Conservation (phyloP, 208 protist species). For the Acanthamoeba healyi region DNA sequence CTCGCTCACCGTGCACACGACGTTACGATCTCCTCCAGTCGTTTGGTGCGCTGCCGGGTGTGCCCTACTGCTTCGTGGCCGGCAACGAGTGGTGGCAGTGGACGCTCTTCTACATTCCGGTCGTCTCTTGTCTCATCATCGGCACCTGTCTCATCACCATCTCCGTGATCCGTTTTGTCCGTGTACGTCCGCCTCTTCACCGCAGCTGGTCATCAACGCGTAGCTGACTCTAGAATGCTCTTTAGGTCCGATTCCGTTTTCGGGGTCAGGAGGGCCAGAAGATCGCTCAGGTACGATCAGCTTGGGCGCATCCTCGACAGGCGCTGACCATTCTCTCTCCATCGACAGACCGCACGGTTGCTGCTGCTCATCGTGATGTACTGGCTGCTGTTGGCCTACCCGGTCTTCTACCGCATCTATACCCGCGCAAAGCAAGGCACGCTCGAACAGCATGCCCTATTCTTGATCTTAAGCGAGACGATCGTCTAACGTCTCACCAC, state of each 20-base stretch:
- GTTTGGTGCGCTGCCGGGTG: neutral
- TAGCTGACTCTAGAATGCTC: neutral
- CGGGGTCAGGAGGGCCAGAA: neutral
- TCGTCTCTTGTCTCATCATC: neutral
- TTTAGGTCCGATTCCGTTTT: conserved; percentile 34
- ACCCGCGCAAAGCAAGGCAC: neutral
- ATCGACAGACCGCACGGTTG: conserved; percentile 7
- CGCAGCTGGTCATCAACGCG: no score
- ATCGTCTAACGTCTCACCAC: neutral
- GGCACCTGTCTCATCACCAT: neutral
- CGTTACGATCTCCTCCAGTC: no score
- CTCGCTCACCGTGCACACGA: no score
- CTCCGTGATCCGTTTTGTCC: neutral
- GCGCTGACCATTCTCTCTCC: neutral
- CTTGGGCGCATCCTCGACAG: neutral
- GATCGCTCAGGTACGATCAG: neutral
- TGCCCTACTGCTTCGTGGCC: conserved; percentile 15
- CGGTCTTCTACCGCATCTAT: neutral
- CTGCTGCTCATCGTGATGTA: conserved; percentile 37
- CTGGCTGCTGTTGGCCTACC: conserved; percentile 14
- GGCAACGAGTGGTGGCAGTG: conserved; percentile 53
- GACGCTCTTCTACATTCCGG: conserved; percentile 49
- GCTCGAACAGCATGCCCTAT: neutral
- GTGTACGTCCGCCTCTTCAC: neutral
- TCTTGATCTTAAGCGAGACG: no score